phyloP scores from a whole-genome alignment of 257 asterid genomes.

The Scutellaria barbata region DNA sequence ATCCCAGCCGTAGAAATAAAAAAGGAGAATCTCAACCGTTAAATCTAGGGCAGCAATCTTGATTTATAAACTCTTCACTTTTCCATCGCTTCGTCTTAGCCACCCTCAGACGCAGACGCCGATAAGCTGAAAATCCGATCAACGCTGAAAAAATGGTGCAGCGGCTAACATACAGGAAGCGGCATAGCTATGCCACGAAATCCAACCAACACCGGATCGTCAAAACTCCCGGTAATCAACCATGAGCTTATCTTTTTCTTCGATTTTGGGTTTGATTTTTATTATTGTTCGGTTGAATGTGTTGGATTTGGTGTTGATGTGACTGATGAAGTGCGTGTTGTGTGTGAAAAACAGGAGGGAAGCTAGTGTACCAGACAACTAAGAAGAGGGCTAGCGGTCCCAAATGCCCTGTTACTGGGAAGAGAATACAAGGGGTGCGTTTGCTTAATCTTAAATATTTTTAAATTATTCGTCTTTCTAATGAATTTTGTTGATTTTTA shows the following conservation, averaged over 20 bases:
- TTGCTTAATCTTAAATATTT: not conserved
- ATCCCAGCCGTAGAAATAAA: constrained; percentile 33
- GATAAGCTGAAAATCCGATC: not conserved
- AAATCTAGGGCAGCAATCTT: constrained; percentile 34
- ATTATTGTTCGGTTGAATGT: not conserved
- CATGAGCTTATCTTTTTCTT: not conserved
- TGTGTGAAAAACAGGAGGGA: constrained; percentile 48
- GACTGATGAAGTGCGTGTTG: not conserved
- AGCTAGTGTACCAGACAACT: constrained; percentile 50
- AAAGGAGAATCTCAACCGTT: constrained; percentile 18
- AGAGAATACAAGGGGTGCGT: constrained; percentile 69
- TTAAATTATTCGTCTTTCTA: not conserved
- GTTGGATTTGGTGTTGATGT: not conserved
- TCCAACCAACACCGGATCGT: constrained; percentile 53
- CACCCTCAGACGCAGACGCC: constrained; percentile 8
- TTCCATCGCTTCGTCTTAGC: constrained; percentile 6
- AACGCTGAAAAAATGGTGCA: constrained; percentile 44
- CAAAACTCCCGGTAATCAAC: constrained; percentile 45
- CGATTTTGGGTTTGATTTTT: not conserved
- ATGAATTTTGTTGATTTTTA: not conserved
- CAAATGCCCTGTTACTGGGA: constrained; percentile 68
- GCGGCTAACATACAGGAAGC: constrained; percentile 48
- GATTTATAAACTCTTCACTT: not conserved
- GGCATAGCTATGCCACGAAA: constrained; percentile 59
- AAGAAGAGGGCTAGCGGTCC: constrained; percentile 75